Evolutionary conservation across 768 basidiomycete genomes (phyloP).

Genomic region (Podaxis pistillaris): DNA sequence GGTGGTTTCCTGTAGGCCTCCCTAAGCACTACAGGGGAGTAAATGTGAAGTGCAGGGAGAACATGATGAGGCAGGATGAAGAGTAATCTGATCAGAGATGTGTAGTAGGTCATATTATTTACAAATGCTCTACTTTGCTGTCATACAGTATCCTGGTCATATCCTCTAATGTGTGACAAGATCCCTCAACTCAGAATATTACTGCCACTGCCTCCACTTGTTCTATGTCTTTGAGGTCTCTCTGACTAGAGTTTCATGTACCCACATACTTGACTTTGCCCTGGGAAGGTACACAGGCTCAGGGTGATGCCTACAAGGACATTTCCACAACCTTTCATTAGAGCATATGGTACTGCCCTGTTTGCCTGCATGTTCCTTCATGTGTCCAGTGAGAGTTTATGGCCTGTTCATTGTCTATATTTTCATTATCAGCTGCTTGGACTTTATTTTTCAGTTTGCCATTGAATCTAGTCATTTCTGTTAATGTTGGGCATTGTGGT

Average conservation of each 20-base stretch:
- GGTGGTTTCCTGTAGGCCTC: slow-evolving; percentile 14
- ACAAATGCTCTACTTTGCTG: no score
- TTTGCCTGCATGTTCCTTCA: slow-evolving; percentile 4
- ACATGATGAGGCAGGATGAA: no score
- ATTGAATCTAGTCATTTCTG: background rate
- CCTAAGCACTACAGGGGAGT: slow-evolving; percentile 20
- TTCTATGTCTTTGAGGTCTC: background rate
- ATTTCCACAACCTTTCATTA: slow-evolving; percentile 1
- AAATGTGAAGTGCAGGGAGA: no score
- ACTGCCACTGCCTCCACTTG: background rate
- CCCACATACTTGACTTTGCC: background rate
- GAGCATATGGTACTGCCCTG: slow-evolving; percentile 2
- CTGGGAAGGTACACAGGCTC: slow-evolving; percentile 7
- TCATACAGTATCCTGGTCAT: no score
- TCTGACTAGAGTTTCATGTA: background rate
- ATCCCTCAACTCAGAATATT: no score
- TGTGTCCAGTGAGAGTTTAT: slow-evolving; percentile 1
- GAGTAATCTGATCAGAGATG: no score
- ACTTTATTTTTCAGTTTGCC: background rate
- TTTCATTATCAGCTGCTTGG: background rate
- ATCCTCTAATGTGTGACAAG: no score
- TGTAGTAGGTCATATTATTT: no score
- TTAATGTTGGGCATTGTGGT: background rate
- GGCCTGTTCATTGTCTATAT: background rate
- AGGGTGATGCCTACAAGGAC: background rate